phyloP scores from a whole-genome alignment of 305 asterid species.

The Fraxinus angustifolia region DNA sequence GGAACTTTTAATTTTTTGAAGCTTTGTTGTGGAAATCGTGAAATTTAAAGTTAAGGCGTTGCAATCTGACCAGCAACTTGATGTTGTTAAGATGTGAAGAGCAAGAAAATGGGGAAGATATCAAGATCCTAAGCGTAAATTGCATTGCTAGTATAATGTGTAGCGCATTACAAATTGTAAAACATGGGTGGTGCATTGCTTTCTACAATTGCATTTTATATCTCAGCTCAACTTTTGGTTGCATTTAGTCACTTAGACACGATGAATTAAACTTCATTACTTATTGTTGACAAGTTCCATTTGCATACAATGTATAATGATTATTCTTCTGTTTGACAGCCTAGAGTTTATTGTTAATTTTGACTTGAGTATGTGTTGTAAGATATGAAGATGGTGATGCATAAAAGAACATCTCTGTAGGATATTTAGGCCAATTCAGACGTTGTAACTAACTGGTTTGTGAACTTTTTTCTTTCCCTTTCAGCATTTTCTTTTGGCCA shows the following conservation, averaged over 20 bases:
- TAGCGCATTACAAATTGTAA: background rate
- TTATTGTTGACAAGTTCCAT: background rate
- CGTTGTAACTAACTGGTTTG: background rate
- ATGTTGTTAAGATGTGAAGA: background rate
- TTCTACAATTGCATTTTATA: background rate
- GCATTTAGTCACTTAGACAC: background rate
- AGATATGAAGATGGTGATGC: background rate
- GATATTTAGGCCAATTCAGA: background rate
- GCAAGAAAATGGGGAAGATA: background rate
- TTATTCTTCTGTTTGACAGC: background rate
- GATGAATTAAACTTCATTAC: background rate
- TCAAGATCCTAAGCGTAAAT: background rate
- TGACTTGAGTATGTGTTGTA: background rate
- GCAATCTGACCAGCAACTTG: background rate
- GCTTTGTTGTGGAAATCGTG: background rate
- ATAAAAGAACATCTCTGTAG: background rate
- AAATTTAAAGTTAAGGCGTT: background rate
- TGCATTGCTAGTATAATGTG: background rate
- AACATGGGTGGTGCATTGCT: background rate
- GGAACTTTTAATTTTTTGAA: background rate
- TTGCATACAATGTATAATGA: background rate
- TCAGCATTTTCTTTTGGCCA: background rate
- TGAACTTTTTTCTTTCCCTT: background rate
- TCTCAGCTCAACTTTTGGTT: background rate
- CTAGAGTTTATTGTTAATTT: background rate